These are phyloP conservation scores for Plasmodiophora brassicae DNA, from an alignment of 208 protist species.

Conservation along the genomic window DNA sequence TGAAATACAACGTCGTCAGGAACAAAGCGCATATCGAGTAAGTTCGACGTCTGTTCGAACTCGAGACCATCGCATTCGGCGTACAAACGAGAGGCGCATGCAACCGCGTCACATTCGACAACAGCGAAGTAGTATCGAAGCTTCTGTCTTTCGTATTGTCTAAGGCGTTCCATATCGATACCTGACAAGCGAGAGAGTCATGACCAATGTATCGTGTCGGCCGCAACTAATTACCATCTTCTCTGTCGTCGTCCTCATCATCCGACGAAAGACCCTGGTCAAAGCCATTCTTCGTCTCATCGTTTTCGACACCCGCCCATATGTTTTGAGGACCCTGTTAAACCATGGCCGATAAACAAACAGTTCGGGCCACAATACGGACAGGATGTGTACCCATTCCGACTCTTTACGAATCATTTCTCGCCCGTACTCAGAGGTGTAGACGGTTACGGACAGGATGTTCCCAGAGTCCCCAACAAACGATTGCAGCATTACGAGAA, in stretches of 20 bases:
- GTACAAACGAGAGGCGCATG: not conserved
- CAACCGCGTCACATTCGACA: not conserved
- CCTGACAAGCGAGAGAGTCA: not conserved
- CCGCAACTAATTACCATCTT: not conserved
- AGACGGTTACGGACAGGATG: not conserved
- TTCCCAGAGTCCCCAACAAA: not conserved
- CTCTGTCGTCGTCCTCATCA: not conserved
- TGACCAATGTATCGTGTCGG: not conserved
- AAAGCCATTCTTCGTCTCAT: not conserved
- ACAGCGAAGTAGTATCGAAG: constrained; percentile 5
- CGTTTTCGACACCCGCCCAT: not conserved
- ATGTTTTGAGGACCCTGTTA: not conserved
- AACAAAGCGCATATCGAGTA: constrained; percentile 7
- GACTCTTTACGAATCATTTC: not conserved
- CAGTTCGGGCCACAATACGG: not conserved
- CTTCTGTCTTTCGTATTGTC: constrained; percentile 1
- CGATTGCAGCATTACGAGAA: not conserved
- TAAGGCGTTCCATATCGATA: not conserved
- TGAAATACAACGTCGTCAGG: not conserved
- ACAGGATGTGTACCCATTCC: not conserved
- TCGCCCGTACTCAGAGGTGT: constrained; percentile 5
- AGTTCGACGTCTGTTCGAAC: constrained; percentile 19
- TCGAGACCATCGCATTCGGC: not conserved
- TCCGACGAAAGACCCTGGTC: too few species aligned
- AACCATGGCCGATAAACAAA: not conserved